These are phyloP conservation scores for Ramichloridium luteum DNA, from an alignment of 2,329 filamentous ascomycete genomes.

Conservation along the genomic window DNA sequence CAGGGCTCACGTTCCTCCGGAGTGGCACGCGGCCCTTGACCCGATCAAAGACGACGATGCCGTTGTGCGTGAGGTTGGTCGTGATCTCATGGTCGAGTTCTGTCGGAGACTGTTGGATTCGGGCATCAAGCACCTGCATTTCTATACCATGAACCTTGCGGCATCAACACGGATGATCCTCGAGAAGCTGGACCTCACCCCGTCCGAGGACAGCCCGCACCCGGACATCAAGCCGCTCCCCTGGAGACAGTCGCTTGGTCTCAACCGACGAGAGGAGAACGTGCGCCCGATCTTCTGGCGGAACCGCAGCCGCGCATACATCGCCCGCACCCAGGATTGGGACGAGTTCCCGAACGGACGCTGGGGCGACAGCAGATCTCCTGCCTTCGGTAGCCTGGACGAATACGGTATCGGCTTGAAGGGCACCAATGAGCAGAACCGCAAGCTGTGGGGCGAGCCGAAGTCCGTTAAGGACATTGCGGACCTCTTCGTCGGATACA, in stretches of 20 bases:
- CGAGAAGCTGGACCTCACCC: conserved; percentile 74
- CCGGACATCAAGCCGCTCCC: conserved; percentile 59
- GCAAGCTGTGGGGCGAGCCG: conserved; percentile 87
- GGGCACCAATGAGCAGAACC: conserved; percentile 90
- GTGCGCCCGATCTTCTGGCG: conserved; percentile 98
- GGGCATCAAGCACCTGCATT: conserved; percentile 78
- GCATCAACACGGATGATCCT: conserved; percentile 89
- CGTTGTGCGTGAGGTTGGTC: conserved; percentile 80
- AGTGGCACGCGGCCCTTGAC: conserved; percentile 72
- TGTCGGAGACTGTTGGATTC: conserved; percentile 73
- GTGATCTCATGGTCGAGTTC: conserved; percentile 75
- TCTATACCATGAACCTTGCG: conserved; percentile 98
- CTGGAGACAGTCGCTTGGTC: conserved; percentile 87
- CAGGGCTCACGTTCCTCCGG: conserved; percentile 66
- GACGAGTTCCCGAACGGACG: conserved; percentile 98
- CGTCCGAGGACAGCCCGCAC: conserved; percentile 52
- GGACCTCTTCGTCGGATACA: conserved; percentile 71
- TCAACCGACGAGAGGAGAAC: conserved; percentile 82
- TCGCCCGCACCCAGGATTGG: conserved; percentile 93
- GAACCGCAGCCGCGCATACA: conserved; percentile 90
- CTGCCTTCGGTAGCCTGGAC: conserved; percentile 90
- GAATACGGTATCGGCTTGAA: conserved; percentile 88
- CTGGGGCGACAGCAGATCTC: conserved; percentile 94
- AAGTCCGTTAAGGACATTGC: conserved; percentile 68
- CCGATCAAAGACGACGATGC: conserved; percentile 95